Base-by-base conservation (phyloP, 352 stramenopile species). In the Salisapilia sapeloensis region DNA sequence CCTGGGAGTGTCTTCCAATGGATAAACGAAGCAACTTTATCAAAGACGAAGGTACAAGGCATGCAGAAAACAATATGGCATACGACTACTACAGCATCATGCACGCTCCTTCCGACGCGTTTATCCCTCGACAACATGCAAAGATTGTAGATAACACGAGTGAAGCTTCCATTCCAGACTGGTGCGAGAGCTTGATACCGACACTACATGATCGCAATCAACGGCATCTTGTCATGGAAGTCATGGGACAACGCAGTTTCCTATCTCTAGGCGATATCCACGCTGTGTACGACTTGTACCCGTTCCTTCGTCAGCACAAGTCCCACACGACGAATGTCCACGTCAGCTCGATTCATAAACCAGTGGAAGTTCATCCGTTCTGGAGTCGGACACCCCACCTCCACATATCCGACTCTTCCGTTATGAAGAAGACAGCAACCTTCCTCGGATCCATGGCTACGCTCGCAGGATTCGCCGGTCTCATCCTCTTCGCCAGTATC, bases 61-160 rank as follows among this genome's bases (percentile, higher is more conserved):
- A 29, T 2, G 7, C 33, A 2, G 38, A 33, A 7, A 38, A 31
- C 12, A 46, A 55, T 10, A 54, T 56, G 5, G 62, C 70, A 2
- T 89, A 89, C 47, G 67, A 89, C 33, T 79, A 82, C 37, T 84
- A 66, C 51, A 86, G 69, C 40, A 80, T 89, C 48, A 89, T 89
- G 70, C 74, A 89, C 40, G 62, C 80, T 33, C 61, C 70, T 9
- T 35, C 56, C 0, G 55, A 76, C 39, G 74, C 66, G 4, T 89
- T 89, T 25, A 65, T 79, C 21, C 59, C 64, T 19, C 16, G 19
- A 19, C 26, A 31, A n/a, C 24, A n/a, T 29, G 24, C 12, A n/a
- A 12, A 29, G 24, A 29, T 12, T 4, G 5, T 14, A 6, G 22
- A 12, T 12, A 12, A 12, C 24, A n/a, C 12, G 26, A 16, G 19